These are phyloP conservation scores for Penicillium sp. DNA, from an alignment of 2,329 filamentous ascomycete species.

Conservation along the genomic window DNA sequence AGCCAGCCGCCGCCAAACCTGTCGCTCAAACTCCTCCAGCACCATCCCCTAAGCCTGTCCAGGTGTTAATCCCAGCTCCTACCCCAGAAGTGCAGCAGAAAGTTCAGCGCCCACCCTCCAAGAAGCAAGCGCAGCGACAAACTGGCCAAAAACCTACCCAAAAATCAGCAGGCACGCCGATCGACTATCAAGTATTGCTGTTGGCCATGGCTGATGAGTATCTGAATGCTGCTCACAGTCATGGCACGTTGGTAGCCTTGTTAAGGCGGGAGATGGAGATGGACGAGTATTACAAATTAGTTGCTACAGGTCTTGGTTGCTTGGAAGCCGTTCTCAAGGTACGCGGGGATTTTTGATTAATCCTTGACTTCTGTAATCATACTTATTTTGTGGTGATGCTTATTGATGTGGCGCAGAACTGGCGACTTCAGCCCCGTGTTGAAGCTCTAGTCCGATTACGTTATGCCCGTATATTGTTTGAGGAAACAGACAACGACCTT, in stretches of 20 bases:
- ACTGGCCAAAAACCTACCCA: too few species aligned
- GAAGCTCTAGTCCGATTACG: constrained; percentile 55
- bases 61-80: constrained; percentile 25
- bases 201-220: constrained; percentile 58
- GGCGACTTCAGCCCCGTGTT: constrained; percentile 48
- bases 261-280: constrained; percentile 41
- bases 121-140: constrained; percentile 19
- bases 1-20: too few species aligned
- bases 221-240: constrained; percentile 50
- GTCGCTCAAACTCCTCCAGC: too few species aligned
- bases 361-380: too few species aligned
- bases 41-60: too few species aligned
- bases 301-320: constrained; percentile 55
- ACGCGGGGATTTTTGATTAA: too few species aligned
- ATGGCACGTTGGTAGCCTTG: constrained; percentile 42
- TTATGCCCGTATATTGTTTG: constrained; percentile 54
- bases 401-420: too few species aligned
- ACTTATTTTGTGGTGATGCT: too few species aligned
- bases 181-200: constrained; percentile 51
- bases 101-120: constrained; percentile 16
- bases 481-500: constrained; percentile 57
- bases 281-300: constrained; percentile 52
- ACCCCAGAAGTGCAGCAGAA: constrained; percentile 24
- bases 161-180: too few species aligned
- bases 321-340: constrained; percentile 53